Percentiles rank a stretch among this genome's conserved stretches.
Conservation (phyloP, 2,329 filamentous ascomycete species). For the Colletotrichum melonis region DNA sequence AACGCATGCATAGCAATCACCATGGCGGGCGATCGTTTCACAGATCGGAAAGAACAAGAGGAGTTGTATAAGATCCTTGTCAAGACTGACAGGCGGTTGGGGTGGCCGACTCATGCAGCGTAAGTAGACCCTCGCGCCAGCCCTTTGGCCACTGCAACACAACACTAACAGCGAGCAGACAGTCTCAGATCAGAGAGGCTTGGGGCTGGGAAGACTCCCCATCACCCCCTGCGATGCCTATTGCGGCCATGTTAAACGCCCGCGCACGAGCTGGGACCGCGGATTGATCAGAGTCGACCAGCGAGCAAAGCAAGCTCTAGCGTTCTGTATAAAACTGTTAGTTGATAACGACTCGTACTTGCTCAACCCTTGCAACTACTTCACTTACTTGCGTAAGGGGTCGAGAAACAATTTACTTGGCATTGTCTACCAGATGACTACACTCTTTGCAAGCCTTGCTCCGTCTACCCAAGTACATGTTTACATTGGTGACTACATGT, state of each 20-base stretch:
- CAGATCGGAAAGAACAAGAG: slow-evolving; percentile 48
- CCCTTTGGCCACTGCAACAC: too few species aligned
- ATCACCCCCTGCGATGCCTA: slow-evolving; percentile 21
- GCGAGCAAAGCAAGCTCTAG: neutral
- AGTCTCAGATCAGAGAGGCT: slow-evolving; percentile 14
- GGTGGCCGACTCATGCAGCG: slow-evolving; percentile 44
- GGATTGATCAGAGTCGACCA: neutral
- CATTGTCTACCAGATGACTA: too few species aligned
- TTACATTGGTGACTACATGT: too few species aligned
- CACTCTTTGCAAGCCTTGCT: too few species aligned
- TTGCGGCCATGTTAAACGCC: slow-evolving; percentile 11
- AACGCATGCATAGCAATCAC: slow-evolving; percentile 44
- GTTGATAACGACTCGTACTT: neutral
- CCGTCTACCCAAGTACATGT: too few species aligned
- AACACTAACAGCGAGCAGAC: neutral
- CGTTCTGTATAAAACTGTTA: neutral
- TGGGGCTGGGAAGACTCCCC: slow-evolving; percentile 24
- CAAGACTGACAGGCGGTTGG: slow-evolving; percentile 43
- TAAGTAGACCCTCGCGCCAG: slow-evolving; percentile 30
- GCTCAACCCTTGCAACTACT: too few species aligned
- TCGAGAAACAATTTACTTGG: too few species aligned
- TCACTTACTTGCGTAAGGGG: too few species aligned
- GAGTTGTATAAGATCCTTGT: slow-evolving; percentile 48
- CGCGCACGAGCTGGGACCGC: neutral
- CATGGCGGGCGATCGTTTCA: slow-evolving; percentile 52